Evolutionary conservation across 805 yeast genomes (phyloP).

Genomic region (Candida germanica): DNA sequence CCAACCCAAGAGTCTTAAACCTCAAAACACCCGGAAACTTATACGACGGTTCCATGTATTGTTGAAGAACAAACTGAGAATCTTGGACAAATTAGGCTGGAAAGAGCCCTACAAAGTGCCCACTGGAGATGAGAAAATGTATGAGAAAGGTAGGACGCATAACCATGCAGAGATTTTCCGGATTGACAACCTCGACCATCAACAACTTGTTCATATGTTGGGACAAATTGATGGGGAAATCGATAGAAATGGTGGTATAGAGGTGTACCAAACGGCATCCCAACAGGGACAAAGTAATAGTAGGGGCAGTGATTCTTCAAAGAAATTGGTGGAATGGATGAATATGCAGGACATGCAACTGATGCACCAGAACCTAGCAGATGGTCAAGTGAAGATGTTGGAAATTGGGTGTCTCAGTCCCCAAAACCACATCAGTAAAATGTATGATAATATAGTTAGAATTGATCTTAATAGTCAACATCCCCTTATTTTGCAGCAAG

Average conservation of each 20-base stretch:
- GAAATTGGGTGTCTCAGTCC: conserved; percentile 85
- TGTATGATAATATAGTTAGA: conserved; percentile 52
- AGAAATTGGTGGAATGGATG: conserved; percentile 72
- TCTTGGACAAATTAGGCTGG: conserved; percentile 31
- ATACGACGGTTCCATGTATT: conserved; percentile 77
- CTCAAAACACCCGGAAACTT: conserved; percentile 66
- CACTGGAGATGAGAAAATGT: not conserved
- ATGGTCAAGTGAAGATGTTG: conserved; percentile 44
- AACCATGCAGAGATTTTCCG: conserved; percentile 2
- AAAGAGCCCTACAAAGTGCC: conserved; percentile 15
- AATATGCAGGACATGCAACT: conserved; percentile 12
- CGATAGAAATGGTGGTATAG: conserved; percentile 67
- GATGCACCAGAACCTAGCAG: conserved; percentile 5
- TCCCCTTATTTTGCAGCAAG: conserved; percentile 69
- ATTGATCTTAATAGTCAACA: conserved; percentile 83
- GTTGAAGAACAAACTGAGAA: conserved; percentile 49
- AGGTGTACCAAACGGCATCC: conserved; percentile 81
- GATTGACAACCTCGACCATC: conserved; percentile 9
- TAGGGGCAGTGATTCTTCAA: conserved; percentile 93
- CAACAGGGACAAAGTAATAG: conserved; percentile 72
- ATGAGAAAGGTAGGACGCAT: conserved; percentile 7
- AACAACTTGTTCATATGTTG: conserved; percentile 27
- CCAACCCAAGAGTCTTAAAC: conserved; percentile 54
- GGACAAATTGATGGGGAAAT: conserved; percentile 63
- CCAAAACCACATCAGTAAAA: conserved; percentile 55